Conservation (phyloP, 176 grass and related monocot genomes). For the Metroxylon sagu region DNA sequence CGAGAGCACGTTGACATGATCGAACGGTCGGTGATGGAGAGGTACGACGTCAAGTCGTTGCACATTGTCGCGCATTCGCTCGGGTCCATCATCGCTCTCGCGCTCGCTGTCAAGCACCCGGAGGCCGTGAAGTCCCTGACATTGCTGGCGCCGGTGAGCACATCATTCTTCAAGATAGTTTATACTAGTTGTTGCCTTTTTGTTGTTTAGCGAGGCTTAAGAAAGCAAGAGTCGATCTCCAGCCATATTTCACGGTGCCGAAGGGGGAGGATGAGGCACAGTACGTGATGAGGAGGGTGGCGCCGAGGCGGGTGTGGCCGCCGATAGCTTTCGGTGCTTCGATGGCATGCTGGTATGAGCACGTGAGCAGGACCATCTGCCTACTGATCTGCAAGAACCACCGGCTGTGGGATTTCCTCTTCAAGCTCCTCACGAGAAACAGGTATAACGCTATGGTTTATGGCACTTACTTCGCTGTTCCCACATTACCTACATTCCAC, state of each 20-base stretch:
- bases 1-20: slow-evolving; percentile 90
- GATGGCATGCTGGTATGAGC: slow-evolving; percentile 98
- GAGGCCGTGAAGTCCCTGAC: slow-evolving; percentile 66
- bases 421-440: slow-evolving; percentile 69
- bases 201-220: background rate
- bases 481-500: no score
- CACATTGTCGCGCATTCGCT: slow-evolving; percentile 88
- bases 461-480: no score
- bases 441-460: slow-evolving; percentile 25
- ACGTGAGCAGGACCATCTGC: slow-evolving; percentile 93
- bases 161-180: background rate
- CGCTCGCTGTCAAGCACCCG: slow-evolving; percentile 73
- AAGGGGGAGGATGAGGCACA: slow-evolving; percentile 46
- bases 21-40: slow-evolving; percentile 68
- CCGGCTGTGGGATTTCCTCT: slow-evolving; percentile 56
- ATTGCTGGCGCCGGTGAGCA: slow-evolving; percentile 57
- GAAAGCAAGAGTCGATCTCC: background rate
- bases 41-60: slow-evolving; percentile 42
- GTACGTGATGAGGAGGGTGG: slow-evolving; percentile 72
- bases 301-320: slow-evolving; percentile 90
- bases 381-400: slow-evolving; percentile 87
- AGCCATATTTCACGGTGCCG: slow-evolving; percentile 88
- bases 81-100: slow-evolving; percentile 71
- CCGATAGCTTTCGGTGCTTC: slow-evolving; percentile 86
- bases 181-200: background rate